Conservation (phyloP, 768 basidiomycete genomes). For the Naematelia aurantialba region DNA sequence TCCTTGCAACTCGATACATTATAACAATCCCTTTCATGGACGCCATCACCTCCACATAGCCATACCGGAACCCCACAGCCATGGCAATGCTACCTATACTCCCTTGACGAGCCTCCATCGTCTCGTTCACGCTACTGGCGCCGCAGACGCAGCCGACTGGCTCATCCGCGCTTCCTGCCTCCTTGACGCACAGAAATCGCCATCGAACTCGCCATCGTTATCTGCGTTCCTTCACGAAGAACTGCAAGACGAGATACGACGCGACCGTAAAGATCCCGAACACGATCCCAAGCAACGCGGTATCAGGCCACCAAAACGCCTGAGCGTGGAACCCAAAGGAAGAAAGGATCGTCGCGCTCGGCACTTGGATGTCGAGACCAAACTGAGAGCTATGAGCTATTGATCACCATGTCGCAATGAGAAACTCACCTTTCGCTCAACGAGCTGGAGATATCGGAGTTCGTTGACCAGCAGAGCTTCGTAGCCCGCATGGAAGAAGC, state of each 20-base stretch:
- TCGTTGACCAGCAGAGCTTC: constrained; percentile 98
- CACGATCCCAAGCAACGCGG: constrained; percentile 76
- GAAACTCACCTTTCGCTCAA: constrained; percentile 72
- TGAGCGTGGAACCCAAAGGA: constrained; percentile 89
- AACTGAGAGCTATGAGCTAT: constrained; percentile 60
- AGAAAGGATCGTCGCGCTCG: constrained; percentile 90
- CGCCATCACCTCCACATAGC: no score
- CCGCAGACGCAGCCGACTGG: no score
- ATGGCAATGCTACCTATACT: no score
- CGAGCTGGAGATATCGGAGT: constrained; percentile 83
- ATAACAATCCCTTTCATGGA: no score
- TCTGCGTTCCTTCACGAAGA: constrained; percentile 79
- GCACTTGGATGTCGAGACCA: constrained; percentile 93
- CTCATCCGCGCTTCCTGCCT: no score
- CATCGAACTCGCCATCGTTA: no score
- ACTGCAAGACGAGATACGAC: constrained; percentile 77
- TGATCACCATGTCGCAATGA: background rate
- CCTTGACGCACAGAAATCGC: no score
- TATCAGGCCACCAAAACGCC: constrained; percentile 99
- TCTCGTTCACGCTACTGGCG: no score
- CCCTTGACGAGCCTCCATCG: no score
- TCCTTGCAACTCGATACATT: no score
- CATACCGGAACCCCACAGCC: no score
- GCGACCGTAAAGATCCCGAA: constrained; percentile 72
- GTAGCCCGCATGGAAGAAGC: constrained; percentile 98